Base-by-base conservation (phyloP, 257 asterid genomes). In the Rehmannia glutinosa region DNA sequence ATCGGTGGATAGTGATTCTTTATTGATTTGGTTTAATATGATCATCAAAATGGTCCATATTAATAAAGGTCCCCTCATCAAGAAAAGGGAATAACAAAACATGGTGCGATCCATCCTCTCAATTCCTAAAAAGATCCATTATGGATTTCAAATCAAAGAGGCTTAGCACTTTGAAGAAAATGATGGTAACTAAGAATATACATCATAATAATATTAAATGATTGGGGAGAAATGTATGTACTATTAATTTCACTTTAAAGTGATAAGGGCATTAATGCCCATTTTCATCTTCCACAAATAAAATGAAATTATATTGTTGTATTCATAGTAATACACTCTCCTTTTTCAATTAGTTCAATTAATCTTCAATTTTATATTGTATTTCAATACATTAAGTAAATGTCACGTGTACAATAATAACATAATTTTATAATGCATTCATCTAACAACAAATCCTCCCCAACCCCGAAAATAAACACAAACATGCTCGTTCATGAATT, bases 181-280 rank as follows among this genome's bases (percentile, higher is more conserved):
- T 33, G 33, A 55, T 42, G 35, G 58, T 30, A 32, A 55, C 47
- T 68, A 35, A 6, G 35, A 70, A 49, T 35, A 50, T 47, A 35
- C 62, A 49, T 38, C 45, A 36, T 3, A 52, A 36, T 38, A 24
- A 59, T 50, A 58, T 46, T 21, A n/a, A 4, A 8, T 20, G 3
- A 8, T 13, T 43, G 52, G 60, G 2, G 5, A 58, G 8, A 57
- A 55, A 8, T 5, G n/a, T 50, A 17, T 13, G 32, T 32, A 58
- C 49, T 43, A 56, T 69, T 58, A 47, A 15, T 19, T 35, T 69
- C 68, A 69, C 74, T 57, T 58, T 41, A 8, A 13, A 43, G 39
- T 43, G 60, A 49, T 23, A 19, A 10, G 58, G n/a, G n/a, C n/a
- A n/a, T n/a, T n/a, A n/a, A n/a, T n/a, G n/a, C n/a, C n/a, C n/a